Conservation (phyloP, 805 yeast genomes). For the Lipomyces chichibuensis region DNA sequence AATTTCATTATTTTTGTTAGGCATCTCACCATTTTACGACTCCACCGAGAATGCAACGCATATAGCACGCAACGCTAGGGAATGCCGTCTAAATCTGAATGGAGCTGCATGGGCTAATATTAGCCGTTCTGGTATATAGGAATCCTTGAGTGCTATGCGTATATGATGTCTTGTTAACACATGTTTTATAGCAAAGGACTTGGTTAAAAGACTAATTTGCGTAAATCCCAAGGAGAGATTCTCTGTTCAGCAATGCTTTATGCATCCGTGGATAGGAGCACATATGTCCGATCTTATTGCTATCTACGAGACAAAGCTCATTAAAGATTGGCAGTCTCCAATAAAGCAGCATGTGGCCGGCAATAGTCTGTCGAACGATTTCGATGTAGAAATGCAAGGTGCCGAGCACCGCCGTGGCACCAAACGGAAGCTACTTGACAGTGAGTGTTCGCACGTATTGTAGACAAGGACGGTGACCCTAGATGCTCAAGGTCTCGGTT, state of each 20-base stretch:
- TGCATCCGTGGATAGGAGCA: constrained; percentile 54
- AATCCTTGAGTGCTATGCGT: not conserved
- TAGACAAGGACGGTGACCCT: no score
- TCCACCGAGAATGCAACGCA: constrained; percentile 48
- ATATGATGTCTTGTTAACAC: not conserved
- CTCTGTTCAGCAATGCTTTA: constrained; percentile 48
- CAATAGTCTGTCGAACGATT: not conserved
- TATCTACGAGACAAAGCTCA: constrained; percentile 42
- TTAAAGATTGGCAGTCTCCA: constrained; percentile 28
- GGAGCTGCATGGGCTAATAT: constrained; percentile 51
- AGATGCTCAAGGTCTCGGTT: no score
- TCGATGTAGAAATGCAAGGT: not conserved
- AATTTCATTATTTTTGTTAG: constrained; percentile 38
- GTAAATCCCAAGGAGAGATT: constrained; percentile 48
- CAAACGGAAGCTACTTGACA: not conserved
- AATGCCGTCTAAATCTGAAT: constrained; percentile 49
- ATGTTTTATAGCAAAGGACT: constrained; percentile 50
- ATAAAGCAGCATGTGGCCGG: not conserved
- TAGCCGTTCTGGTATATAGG: constrained; percentile 32
- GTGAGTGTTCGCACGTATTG: not conserved
- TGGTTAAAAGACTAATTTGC: constrained; percentile 49
- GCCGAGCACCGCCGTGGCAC: not conserved
- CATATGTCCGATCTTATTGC: constrained; percentile 46
- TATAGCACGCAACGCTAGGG: constrained; percentile 50
- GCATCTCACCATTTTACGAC: constrained; percentile 65